These are phyloP conservation scores for Taphrina wiesneri DNA, from an alignment of 1,139 yeast species.

Conservation along the genomic window DNA sequence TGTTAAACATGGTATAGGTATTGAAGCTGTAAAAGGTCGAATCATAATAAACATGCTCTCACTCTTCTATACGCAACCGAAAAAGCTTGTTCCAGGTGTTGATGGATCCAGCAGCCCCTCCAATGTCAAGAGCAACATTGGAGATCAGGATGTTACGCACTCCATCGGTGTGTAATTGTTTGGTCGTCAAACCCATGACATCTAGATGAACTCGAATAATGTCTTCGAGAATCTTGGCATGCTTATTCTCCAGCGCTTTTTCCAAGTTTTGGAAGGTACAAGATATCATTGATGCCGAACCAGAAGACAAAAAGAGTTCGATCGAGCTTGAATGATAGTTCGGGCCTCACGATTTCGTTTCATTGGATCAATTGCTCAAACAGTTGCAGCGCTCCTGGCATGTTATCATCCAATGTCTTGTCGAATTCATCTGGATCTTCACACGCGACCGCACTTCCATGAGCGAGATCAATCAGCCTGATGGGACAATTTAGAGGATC, in stretches of 20 bases:
- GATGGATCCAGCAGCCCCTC: not conserved
- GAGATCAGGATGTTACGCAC: not conserved
- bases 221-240: not conserved
- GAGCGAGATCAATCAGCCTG: slow-evolving; percentile 2
- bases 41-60: not conserved
- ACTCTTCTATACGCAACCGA: not conserved
- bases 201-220: not conserved
- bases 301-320: not conserved
- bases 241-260: not conserved
- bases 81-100: not conserved
- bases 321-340: not conserved
- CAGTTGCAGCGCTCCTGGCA: not conserved
- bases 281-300: slow-evolving; percentile 4
- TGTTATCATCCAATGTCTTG: too few species aligned
- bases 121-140: slow-evolving; percentile 1
- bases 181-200: not conserved
- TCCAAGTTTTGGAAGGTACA: not conserved
- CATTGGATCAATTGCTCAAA: not conserved
- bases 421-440: not conserved
- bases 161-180: not conserved
- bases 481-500: slow-evolving; percentile 3
- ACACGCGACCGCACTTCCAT: not conserved
- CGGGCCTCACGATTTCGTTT: not conserved
- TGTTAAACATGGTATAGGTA: not conserved
- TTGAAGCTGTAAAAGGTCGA: not conserved